Base-by-base conservation (phyloP, 805 yeast genomes). In the Wickerhamiella spandovensis region DNA sequence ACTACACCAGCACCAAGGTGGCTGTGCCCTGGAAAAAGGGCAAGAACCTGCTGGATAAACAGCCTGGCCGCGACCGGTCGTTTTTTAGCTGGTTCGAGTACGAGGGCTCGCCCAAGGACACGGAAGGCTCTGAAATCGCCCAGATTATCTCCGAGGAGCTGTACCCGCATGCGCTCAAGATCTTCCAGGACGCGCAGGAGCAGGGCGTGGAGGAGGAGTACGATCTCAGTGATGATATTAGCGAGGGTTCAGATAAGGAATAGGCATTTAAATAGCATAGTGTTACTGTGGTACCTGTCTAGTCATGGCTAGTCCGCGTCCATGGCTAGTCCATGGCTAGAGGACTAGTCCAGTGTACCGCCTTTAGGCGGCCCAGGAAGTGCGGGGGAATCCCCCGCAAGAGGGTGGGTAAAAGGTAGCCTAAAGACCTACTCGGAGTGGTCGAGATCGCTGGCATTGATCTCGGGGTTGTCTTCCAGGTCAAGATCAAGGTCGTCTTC, bases 31-130 rank as follows among this genome's bases (percentile, higher is more conserved):
- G 95, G 95, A 95, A 95, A 6, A 57, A 65, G 23, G 80, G 75
- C 42, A 73, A 81, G 55, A 71, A 81, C 55, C 86, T 94, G 1
- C 58, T 62, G 2, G 57, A 65, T 44, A 73, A 82, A 43, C 70
- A 72, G 47, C 66, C 69, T 42, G 68, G 71, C 39, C 70, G 72
- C 28, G 67, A 78, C 43, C 81, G 81, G 60, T 79, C 90, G 13
- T 82, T 90, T 60, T 89, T 90, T 65, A 82, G 87, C 5, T 89
- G 89, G 81, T 89, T 88, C 62, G 70, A 71, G 46, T 88, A 94
- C 89, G 82, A 92, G 0, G 95, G 95, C 0, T 81, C 80, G 55
- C 82, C 86, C 1, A 84, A 86, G 1, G 70, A 84, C 80, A 62
- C 88, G 53, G 73, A 75, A 51, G 95, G 95, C 22, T 90, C 81